Conservation (phyloP, 441 rosid species). For the Bruguiera hainesii region DNA sequence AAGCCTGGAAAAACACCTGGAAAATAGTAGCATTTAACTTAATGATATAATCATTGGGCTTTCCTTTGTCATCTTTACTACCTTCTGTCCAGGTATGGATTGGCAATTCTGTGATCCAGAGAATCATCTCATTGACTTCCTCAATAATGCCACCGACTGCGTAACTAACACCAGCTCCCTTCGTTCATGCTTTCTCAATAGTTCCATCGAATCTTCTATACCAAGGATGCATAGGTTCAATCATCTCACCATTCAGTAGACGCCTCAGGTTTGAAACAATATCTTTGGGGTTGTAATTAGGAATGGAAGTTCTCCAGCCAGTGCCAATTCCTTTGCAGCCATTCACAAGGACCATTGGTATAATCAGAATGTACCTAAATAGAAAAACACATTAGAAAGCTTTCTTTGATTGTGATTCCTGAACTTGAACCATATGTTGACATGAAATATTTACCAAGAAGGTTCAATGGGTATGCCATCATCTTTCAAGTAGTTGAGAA, state of each 20-base stretch:
- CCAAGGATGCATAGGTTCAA: slow-evolving; percentile 99
- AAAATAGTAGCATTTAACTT: slow-evolving; percentile 36
- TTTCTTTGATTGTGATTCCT: neutral
- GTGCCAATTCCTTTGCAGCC: slow-evolving; percentile 99
- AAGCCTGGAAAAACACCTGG: neutral
- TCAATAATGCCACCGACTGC: slow-evolving; percentile 63
- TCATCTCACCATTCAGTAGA: slow-evolving; percentile 62
- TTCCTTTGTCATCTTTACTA: slow-evolving; percentile 29
- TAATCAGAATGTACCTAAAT: slow-evolving; percentile 86
- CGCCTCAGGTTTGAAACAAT: slow-evolving; percentile 67
- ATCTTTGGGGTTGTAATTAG: slow-evolving; percentile 94
- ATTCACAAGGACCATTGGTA: slow-evolving; percentile 86
- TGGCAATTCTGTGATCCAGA: slow-evolving; percentile 78
- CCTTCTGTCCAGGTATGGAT: slow-evolving; percentile 80
- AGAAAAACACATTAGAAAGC: slow-evolving; percentile 12
- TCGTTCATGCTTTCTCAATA: slow-evolving; percentile 65
- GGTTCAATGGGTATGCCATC: slow-evolving; percentile 92
- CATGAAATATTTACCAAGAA: slow-evolving; percentile 47
- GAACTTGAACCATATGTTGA: neutral
- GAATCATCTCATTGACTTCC: slow-evolving; percentile 61
- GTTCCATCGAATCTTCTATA: slow-evolving; percentile 82
- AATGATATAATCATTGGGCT: slow-evolving; percentile 44
- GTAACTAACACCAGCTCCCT: slow-evolving; percentile 68
- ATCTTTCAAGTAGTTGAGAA: slow-evolving; percentile 82
- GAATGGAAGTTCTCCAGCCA: slow-evolving; percentile 90